These are phyloP conservation scores for Medicago ruthenica DNA, from an alignment of 306 rosid genomes.

Conservation along the genomic window DNA sequence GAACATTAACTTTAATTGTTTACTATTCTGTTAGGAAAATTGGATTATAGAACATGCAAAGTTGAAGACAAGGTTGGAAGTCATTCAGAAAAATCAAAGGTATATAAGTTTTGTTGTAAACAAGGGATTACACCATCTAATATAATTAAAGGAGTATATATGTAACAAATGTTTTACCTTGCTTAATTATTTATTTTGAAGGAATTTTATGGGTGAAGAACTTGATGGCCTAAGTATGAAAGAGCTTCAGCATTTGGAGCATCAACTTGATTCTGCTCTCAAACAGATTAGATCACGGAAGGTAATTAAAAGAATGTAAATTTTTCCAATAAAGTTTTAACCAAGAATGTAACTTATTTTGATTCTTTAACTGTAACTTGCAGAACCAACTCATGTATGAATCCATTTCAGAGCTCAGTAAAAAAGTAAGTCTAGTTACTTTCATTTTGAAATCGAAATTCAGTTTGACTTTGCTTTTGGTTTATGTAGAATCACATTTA, in stretches of 20 bases:
- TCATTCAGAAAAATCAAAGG: constrained; percentile 72
- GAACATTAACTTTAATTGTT: neutral
- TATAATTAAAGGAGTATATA: neutral
- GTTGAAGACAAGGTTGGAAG: constrained; percentile 78
- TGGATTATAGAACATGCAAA: constrained; percentile 81
- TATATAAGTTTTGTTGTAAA: neutral
- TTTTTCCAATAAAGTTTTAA: constrained; percentile 12
- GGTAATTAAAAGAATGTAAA: constrained; percentile 42
- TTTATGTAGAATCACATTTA: too few species aligned
- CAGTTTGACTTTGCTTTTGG: neutral
- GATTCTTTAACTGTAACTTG: constrained; percentile 1
- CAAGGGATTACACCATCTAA: neutral
- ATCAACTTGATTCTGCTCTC: constrained; percentile 81
- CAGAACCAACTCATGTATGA: constrained; percentile 86
- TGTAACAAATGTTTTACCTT: neutral
- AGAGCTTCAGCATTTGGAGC: constrained; percentile 85
- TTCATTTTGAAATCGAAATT: neutral
- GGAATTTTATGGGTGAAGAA: constrained; percentile 83
- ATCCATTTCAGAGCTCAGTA: constrained; percentile 73
- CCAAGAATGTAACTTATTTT: neutral
- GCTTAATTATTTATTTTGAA: constrained; percentile 30
- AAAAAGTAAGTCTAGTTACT: constrained; percentile 55
- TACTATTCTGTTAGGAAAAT: constrained; percentile 52
- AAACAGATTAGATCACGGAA: constrained; percentile 72
- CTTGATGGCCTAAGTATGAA: constrained; percentile 61